Conservation (phyloP, 139 green algal species). For the Tetradesmus lagerheimii region DNA sequence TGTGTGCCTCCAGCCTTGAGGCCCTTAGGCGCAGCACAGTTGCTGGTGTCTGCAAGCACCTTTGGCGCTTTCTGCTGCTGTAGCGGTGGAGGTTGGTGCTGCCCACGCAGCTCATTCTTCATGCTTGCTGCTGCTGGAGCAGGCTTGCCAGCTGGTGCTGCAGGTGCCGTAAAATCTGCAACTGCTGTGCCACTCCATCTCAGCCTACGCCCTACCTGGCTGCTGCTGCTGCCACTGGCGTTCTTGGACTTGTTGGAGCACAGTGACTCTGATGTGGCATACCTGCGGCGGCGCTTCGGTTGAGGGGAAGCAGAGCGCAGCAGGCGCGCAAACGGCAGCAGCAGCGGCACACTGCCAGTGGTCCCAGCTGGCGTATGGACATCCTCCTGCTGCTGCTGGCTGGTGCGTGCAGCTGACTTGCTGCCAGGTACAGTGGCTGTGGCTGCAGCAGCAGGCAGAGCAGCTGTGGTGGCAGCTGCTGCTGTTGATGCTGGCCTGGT, state of each 20-base stretch:
- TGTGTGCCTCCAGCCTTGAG: no score
- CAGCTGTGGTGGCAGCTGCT: background rate
- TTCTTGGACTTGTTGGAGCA: background rate
- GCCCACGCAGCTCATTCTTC: background rate
- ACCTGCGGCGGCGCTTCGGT: background rate
- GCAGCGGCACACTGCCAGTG: background rate
- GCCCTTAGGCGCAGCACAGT: no score
- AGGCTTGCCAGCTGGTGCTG: background rate
- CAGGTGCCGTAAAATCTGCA: background rate
- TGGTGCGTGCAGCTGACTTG: background rate
- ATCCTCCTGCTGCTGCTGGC: background rate
- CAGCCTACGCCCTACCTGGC: background rate
- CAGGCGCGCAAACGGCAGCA: conserved; percentile 16
- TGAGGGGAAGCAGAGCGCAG: conserved; percentile 1
- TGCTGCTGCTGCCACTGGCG: background rate
- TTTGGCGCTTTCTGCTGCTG: background rate
- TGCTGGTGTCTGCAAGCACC: no score
- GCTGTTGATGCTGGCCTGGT: background rate
- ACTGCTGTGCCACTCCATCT: background rate
- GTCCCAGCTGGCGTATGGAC: background rate
- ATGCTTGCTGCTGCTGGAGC: background rate
- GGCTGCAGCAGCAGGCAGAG: background rate
- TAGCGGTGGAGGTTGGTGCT: background rate
- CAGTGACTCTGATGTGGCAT: background rate
- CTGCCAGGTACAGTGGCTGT: background rate